phyloP scores from a whole-genome alignment of 805 yeast species.

The Candida maesae region DNA sequence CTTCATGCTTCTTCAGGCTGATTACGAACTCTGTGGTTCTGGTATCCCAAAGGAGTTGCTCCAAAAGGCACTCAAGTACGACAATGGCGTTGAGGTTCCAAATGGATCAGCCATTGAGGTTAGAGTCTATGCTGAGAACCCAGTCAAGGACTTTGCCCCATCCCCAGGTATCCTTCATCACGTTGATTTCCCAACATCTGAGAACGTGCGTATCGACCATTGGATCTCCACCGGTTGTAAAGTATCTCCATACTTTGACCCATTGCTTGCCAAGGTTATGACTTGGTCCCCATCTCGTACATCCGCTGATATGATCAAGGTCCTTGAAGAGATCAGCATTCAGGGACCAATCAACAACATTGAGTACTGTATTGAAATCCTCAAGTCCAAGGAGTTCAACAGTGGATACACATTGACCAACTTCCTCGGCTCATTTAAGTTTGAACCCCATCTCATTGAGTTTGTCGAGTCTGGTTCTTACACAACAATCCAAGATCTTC shows the following conservation, averaged over 20 bases:
- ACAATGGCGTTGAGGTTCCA: neutral
- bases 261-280: conserved; percentile 92
- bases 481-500: conserved; percentile 93
- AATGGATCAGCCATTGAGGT: conserved; percentile 96
- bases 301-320: conserved; percentile 65
- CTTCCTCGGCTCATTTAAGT: conserved; percentile 76
- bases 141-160: conserved; percentile 90
- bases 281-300: conserved; percentile 90
- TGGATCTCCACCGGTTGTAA: conserved; percentile 90
- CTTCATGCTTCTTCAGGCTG: conserved; percentile 93
- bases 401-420: conserved; percentile 82
- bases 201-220: conserved; percentile 88
- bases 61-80: neutral
- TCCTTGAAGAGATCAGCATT: conserved; percentile 79
- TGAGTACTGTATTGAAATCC: conserved; percentile 82
- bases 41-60: conserved; percentile 46
- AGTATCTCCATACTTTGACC: conserved; percentile 90
- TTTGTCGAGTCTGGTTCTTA: conserved; percentile 86
- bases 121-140: conserved; percentile 93
- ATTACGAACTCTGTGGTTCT: conserved; percentile 81
- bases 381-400: conserved; percentile 76
- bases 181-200: conserved; percentile 62
- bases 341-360: conserved; percentile 85
- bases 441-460: conserved; percentile 81
- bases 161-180: conserved; percentile 92